Evolutionary conservation across 1,139 yeast genomes (phyloP), one percentile per base, ranked within the genome.

Genomic region (Suhomyces terraborum): DNA sequence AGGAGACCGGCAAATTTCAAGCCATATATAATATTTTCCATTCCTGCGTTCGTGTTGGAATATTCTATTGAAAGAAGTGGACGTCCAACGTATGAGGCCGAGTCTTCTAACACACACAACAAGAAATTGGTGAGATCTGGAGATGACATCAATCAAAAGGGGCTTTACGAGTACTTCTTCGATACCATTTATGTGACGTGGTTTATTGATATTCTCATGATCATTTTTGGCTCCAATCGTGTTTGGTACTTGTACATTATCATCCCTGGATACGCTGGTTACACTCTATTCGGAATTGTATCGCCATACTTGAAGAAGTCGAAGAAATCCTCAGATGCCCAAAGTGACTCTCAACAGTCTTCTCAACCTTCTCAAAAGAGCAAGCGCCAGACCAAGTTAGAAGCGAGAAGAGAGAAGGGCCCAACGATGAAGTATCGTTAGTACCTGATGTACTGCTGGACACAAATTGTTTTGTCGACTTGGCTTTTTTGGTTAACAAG

Each of bases 151-250:
- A 61, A 63, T 35, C 87, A 81, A 46, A 61, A 66, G 3, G 96
- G 95, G 0, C 66, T 88, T 32, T 83, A 82, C 16, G 95, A 88
- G 60, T 86, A 84, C 66, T 64, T 86, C 64, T 84, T 84, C 56
- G 96, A 88, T 57, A 64, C 86, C 17, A 69, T 88, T 42, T 87
- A 87, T 56, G 62, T 85, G 40, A 86, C 95, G 1, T 75, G 87
- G 75, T 54, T 75, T 12, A 69, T 83, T 48, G 82, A 81, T 50
- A 41, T 83, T 0, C 62, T 84, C 38, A 75, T 81, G 64, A 57
- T 80, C 10, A 16, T 80, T 0, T 60, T 79, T 30, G 88, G 88
- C 6, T 58, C 77, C 21, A 79, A 77, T 59, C 73, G 75, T 52
- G 78, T 81, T 8, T 87, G 88, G 88, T 77, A 74, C 61, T 47